Percentiles rank a stretch among this genome's conserved stretches.
phyloP scores from a whole-genome alignment of 2,329 filamentous ascomycete genomes.

The Penicillium crustosum region DNA sequence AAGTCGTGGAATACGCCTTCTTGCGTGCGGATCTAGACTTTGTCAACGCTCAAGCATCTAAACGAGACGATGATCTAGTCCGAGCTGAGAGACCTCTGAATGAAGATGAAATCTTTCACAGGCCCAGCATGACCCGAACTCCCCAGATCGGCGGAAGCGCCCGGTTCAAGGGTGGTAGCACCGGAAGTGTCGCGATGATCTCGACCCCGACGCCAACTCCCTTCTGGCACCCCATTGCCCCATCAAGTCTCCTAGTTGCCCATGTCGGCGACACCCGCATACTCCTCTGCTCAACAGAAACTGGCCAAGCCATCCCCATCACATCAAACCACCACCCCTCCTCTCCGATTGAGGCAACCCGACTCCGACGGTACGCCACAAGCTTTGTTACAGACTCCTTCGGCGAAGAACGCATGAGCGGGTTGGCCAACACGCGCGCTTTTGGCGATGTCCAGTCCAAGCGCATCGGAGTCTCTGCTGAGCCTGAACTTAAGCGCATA shows the following conservation, averaged over 20 bases:
- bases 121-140: conserved; percentile 51
- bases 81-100: conserved; percentile 77
- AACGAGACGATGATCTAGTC: conserved; percentile 70
- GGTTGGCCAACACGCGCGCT: conserved; percentile 87
- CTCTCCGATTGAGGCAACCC: conserved; percentile 77
- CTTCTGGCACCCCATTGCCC: conserved; percentile 90
- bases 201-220: conserved; percentile 88
- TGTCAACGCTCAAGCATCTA: conserved; percentile 80
- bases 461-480: conserved; percentile 88
- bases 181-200: conserved; percentile 83
- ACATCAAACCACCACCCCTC: conserved; percentile 92
- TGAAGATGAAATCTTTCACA: conserved; percentile 76
- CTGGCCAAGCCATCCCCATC: conserved; percentile 74
- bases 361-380: conserved; percentile 80
- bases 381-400: conserved; percentile 94
- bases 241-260: conserved; percentile 78
- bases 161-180: conserved; percentile 91
- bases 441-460: conserved; percentile 94
- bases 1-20: conserved; percentile 83
- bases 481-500: conserved; percentile 80
- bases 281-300: conserved; percentile 81
- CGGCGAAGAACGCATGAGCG: conserved; percentile 91
- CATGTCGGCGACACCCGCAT: conserved; percentile 94
- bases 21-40: conserved; percentile 93
- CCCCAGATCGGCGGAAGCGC: conserved; percentile 66